A percentile compares a stretch with the other conserved stretches of the same genome.
Conservation (phyloP, 2,329 filamentous ascomycete species). For the Septoria petroselini region DNA sequence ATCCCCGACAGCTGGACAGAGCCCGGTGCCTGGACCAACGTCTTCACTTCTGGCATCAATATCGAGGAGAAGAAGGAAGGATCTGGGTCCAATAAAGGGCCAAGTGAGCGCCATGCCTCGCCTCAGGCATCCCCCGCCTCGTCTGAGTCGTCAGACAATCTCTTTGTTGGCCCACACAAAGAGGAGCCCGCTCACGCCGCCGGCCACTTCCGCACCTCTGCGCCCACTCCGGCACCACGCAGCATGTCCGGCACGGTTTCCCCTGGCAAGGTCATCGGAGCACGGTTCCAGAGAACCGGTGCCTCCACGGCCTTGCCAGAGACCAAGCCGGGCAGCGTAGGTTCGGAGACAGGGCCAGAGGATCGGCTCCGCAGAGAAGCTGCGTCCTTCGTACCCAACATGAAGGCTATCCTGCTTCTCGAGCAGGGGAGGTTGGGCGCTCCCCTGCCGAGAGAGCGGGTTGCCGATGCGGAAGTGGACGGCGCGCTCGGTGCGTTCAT, state of each 20-base stretch:
- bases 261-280: background rate
- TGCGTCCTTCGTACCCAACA: conserved; percentile 3
- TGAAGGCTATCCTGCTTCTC: conserved; percentile 2
- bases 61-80: too few relatives aligned
- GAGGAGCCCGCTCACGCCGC: background rate
- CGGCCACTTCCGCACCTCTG: background rate
- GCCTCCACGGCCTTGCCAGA: background rate
- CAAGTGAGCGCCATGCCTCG: background rate
- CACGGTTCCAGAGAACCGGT: background rate
- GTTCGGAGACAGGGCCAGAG: background rate
- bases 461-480: background rate
- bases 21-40: too few relatives aligned
- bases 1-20: background rate
- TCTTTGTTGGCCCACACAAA: conserved; percentile 4
- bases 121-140: background rate
- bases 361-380: background rate
- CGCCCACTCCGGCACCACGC: background rate
- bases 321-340: background rate
- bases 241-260: background rate
- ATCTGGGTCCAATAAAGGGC: background rate
- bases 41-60: too few relatives aligned
- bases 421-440: background rate
- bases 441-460: background rate
- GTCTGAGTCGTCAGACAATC: background rate
- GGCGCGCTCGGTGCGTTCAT: conserved; percentile 2